Evolutionary conservation across 2,329 filamentous ascomycete genomes (phyloP).

Genomic region (Lachnellula arida): DNA sequence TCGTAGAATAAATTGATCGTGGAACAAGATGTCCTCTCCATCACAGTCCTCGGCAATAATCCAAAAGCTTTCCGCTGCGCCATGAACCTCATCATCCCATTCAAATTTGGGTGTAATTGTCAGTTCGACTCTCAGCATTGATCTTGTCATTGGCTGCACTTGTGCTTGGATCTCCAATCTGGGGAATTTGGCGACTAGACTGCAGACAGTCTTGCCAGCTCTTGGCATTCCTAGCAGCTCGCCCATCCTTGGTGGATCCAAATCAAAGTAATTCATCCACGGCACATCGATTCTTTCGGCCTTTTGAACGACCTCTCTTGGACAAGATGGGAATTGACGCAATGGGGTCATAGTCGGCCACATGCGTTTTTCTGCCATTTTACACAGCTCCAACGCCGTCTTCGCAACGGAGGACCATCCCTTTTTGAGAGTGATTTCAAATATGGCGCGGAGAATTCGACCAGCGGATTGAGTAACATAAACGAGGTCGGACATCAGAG

Average conservation of each 20-base stretch:
- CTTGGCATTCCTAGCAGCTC: constrained; percentile 88
- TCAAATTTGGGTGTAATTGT: constrained; percentile 92
- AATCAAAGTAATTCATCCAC: constrained; percentile 91
- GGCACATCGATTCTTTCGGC: constrained; percentile 91
- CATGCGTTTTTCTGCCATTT: constrained; percentile 99
- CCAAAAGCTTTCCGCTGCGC: constrained; percentile 89
- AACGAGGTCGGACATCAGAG: constrained; percentile 96
- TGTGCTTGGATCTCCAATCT: constrained; percentile 88
- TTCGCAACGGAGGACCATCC: constrained; percentile 93
- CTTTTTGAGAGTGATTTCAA: constrained; percentile 96
- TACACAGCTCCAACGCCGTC: constrained; percentile 88
- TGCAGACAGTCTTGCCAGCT: constrained; percentile 79
- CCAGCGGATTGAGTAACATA: constrained; percentile 98
- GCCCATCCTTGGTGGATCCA: constrained; percentile 94
- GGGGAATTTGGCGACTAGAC: constrained; percentile 86
- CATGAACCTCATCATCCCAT: constrained; percentile 90
- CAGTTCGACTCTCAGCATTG: constrained; percentile 84
- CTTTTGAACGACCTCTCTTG: constrained; percentile 83
- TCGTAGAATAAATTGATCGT: constrained; percentile 88
- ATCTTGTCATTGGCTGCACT: constrained; percentile 90
- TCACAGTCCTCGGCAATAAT: constrained; percentile 96
- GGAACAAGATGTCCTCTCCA: constrained; percentile 90
- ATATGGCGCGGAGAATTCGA: constrained; percentile 90
- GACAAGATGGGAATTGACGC: constrained; percentile 79
- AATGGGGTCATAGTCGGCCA: constrained; percentile 98